phyloP scores from a whole-genome alignment of 306 rosid species.

The Castanospermum australe region DNA sequence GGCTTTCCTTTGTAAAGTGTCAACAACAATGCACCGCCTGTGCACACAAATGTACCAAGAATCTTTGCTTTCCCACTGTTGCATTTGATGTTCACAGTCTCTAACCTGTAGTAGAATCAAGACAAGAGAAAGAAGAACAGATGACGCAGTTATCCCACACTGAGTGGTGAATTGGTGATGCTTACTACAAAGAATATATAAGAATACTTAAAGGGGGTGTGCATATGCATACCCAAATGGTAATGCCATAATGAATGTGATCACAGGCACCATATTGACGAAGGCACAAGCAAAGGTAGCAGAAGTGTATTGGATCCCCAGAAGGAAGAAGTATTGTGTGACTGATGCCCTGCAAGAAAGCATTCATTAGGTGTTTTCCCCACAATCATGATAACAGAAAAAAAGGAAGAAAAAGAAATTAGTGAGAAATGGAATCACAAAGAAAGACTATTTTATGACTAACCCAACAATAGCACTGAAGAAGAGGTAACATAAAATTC shows the following conservation, averaged over 20 bases:
- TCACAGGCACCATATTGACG: slow-evolving; percentile 62
- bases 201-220: neutral
- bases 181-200: neutral
- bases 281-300: slow-evolving; percentile 76
- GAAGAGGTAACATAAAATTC: slow-evolving; percentile 72
- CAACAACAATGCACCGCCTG: slow-evolving; percentile 48
- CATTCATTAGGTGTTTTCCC: neutral
- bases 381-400: no score
- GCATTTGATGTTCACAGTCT: slow-evolving; percentile 54
- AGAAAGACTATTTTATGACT: slow-evolving; percentile 26
- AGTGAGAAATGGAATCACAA: neutral
- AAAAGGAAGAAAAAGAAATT: neutral
- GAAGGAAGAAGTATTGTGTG: slow-evolving; percentile 66
- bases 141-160: neutral
- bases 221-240: slow-evolving; percentile 55
- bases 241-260: slow-evolving; percentile 67
- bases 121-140: neutral
- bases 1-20: slow-evolving; percentile 56
- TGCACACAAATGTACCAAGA: slow-evolving; percentile 52
- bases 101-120: slow-evolving; percentile 37
- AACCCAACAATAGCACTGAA: slow-evolving; percentile 88
- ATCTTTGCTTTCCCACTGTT: slow-evolving; percentile 64
- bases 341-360: slow-evolving; percentile 44
- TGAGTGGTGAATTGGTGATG: neutral
- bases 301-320: slow-evolving; percentile 71